These are phyloP conservation scores for Leccinum imitatum DNA, from an alignment of 768 basidiomycete species.

Conservation along the genomic window DNA sequence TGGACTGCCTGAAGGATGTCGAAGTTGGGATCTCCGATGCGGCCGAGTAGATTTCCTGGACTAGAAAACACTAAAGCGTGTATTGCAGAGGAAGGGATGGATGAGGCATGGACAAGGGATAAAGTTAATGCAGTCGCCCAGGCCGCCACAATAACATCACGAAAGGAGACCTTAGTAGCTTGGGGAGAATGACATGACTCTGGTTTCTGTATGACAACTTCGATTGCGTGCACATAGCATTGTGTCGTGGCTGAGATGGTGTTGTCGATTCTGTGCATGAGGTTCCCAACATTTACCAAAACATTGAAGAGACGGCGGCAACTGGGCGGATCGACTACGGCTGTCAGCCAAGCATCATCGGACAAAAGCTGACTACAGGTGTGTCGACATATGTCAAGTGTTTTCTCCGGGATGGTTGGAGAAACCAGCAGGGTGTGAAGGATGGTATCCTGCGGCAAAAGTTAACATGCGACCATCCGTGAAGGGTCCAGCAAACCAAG, in stretches of 20 bases:
- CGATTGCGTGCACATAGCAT: conserved; percentile 44
- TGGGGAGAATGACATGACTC: conserved; percentile 14
- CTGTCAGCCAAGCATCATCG: conserved; percentile 23
- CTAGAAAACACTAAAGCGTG: conserved; percentile 18
- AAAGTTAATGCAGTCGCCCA: conserved; percentile 37
- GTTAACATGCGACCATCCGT: conserved; percentile 10
- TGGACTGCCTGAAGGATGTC: conserved; percentile 38
- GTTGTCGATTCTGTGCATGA: conserved; percentile 31
- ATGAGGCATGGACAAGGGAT: conserved; percentile 24
- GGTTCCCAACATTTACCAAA: conserved; percentile 41
- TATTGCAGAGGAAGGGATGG: conserved; percentile 23
- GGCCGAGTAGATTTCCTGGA: conserved; percentile 24
- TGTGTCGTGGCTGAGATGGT: conserved; percentile 31
- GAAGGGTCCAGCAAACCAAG: conserved; percentile 25
- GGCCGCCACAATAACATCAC: conserved; percentile 40
- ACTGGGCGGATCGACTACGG: conserved; percentile 30
- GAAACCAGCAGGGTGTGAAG: conserved; percentile 27
- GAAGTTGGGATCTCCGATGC: conserved; percentile 34
- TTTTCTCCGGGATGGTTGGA: conserved; percentile 31
- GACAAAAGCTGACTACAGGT: conserved; percentile 35
- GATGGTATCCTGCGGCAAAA: conserved; percentile 23
- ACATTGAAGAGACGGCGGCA: conserved; percentile 46
- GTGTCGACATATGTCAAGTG: conserved; percentile 30
- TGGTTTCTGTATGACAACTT: conserved; percentile 39
- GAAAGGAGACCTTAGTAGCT: conserved; percentile 30